Base-by-base conservation (phyloP, 2,329 filamentous ascomycete genomes). In the Macrophomina pseudophaseolina region DNA sequence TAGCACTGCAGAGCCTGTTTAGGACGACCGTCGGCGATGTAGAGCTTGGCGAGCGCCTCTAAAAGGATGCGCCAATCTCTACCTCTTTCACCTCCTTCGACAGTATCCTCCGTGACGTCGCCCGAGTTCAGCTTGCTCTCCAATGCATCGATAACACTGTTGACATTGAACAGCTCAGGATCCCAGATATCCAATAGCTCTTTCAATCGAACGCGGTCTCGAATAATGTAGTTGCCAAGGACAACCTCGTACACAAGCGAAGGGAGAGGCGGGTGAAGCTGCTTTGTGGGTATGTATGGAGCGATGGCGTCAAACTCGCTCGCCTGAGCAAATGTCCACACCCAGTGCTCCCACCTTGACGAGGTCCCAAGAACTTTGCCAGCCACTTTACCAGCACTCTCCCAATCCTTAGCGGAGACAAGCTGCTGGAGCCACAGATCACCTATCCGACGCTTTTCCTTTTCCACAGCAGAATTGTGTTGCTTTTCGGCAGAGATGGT, bases 371-470 rank as follows among this genome's bases (percentile, higher is more conserved):
- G 83, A 0, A 97, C 94, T 73, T 90, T 93, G 14, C 90, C 91
- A 67, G 93, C 94, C 4, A 96, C 84, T 72, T 90, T 85, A 0
- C 93, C 94, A 5, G 95, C 95, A 66, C 86, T 83, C 8, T 76
- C 76, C 95, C 95, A 99, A 68, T 94, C 85, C 8, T 87, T 85
- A 0, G 87, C 84, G 42, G 89, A 87, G 40, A 97, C 87, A 40
- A 98, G 85, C 72, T 97, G 92, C 68, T 94, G 89, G 40, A 99
- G 85, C 95, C 95, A 99, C 5, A 96, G 84, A 74, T 98, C 95
- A 28, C 95, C 95, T 67, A 99, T 92, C 1, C 92, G 87, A 40
- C 91, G 87, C 78, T 97, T 99, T 75, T 99, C 94, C 71, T 90
- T 92, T 69, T 95, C 91, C 0, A 90, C 87, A 0, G 88, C 86